phyloP scores from a whole-genome alignment of 2,329 filamentous ascomycete species.

The Xylariaceae sp. region DNA sequence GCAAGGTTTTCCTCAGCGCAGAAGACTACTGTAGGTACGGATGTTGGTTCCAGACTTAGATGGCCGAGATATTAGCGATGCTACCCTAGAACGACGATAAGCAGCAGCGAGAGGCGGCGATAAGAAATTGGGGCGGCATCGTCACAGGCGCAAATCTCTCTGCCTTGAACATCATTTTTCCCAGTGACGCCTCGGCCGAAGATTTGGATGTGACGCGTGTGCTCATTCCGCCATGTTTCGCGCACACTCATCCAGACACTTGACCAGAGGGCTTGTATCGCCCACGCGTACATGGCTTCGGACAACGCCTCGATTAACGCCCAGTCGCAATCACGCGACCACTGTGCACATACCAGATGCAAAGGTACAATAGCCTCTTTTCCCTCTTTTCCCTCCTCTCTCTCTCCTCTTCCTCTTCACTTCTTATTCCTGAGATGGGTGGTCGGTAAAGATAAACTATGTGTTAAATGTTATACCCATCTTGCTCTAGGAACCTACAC shows the following conservation, averaged over 20 bases:
- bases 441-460: no score
- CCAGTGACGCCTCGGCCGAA: conserved; percentile 8
- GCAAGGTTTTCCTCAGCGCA: no score
- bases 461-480: neutral
- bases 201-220: conserved; percentile 9
- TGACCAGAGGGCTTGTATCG: conserved; percentile 23
- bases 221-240: conserved; percentile 25
- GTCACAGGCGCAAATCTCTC: conserved; percentile 22
- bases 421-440: no score
- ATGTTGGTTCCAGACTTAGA: no score
- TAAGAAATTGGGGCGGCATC: no score
- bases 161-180: neutral
- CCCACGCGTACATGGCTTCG: conserved; percentile 14
- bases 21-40: no score
- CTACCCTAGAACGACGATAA: no score
- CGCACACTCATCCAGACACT: conserved; percentile 20
- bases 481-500: conserved; percentile 65
- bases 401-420: no score
- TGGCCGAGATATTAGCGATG: no score
- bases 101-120: no score
- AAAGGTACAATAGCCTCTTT: conserved; percentile 20
- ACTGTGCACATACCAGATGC: conserved; percentile 22
- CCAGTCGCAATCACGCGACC: conserved; percentile 22
- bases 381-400: no score
- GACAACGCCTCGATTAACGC: conserved; percentile 13